Conservation (phyloP, 2,329 filamentous ascomycete genomes). For the Fusarium sp. region DNA sequence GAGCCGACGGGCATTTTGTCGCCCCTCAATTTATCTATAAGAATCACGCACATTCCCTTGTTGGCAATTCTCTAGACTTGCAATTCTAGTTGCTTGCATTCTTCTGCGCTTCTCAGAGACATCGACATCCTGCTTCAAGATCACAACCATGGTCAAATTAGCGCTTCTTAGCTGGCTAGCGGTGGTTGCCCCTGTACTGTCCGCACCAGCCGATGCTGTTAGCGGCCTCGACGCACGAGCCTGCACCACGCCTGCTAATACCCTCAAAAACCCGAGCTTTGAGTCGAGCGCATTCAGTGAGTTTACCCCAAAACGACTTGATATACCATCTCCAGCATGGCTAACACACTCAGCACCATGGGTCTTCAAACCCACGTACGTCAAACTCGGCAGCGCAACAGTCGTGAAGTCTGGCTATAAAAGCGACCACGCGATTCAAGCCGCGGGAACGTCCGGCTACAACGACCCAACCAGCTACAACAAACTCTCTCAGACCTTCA, state of each 20-base stretch:
- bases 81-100: no score
- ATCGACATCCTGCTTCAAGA: fast-evolving
- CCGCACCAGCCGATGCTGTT: fast-evolving
- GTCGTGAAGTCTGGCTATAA: not conserved
- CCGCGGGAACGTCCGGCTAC: not conserved
- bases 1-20: not conserved
- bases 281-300: not conserved
- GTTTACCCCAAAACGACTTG: not conserved
- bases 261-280: not conserved
- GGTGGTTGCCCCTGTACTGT: not conserved
- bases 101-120: fast-evolving
- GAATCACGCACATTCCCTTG: fast-evolving
- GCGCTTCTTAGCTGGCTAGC: not conserved
- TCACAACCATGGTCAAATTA: not conserved
- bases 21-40: not conserved
- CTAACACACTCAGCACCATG: not conserved
- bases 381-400: not conserved
- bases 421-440: not conserved
- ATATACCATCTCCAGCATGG: fast-evolving
- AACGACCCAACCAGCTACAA: not conserved
- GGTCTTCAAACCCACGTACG: not conserved
- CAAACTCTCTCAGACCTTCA: not conserved
- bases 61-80: fast-evolving
- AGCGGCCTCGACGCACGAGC: not conserved
- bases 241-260: not conserved